These are phyloP conservation scores for Decorospora gaudefroyi DNA, from an alignment of 2,329 filamentous ascomycete genomes.

Conservation along the genomic window DNA sequence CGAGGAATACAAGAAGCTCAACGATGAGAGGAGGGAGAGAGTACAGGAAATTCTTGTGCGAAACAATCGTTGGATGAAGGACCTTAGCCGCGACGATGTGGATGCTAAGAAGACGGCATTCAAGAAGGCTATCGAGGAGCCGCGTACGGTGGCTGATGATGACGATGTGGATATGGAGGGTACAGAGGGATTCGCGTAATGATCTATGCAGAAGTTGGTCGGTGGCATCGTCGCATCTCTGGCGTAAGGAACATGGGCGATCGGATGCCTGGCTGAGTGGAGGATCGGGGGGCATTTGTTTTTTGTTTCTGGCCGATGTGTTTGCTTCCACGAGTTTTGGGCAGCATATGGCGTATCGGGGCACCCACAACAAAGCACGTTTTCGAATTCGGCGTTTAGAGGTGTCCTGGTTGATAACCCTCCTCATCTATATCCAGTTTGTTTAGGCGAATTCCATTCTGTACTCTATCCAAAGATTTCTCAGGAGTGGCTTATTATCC, in stretches of 20 bases:
- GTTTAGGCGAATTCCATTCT: conserved; percentile 1
- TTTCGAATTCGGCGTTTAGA: conserved; percentile 2
- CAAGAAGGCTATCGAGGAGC: conserved; percentile 39
- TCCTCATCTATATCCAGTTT: conserved; percentile 11
- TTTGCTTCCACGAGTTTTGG: conserved; percentile 3
- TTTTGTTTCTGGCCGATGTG: neutral
- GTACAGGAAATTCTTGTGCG: conserved; percentile 51
- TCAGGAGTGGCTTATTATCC: neutral
- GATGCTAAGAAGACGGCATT: conserved; percentile 50
- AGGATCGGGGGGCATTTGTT: neutral
- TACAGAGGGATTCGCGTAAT: conserved; percentile 18
- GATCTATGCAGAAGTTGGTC: neutral
- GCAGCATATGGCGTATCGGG: conserved; percentile 8
- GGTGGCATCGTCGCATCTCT: conserved; percentile 2
- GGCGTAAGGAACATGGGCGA: conserved; percentile 5
- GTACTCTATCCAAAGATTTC: conserved; percentile 1
- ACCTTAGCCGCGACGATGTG: conserved; percentile 52
- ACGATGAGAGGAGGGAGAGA: conserved; percentile 42
- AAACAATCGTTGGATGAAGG: conserved; percentile 55
- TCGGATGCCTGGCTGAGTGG: conserved; percentile 8
- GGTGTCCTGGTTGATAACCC: conserved; percentile 10
- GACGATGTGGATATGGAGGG: conserved; percentile 45
- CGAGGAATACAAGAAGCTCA: conserved; percentile 39
- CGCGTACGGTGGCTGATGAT: conserved; percentile 20
- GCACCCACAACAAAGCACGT: conserved; percentile 3